Evolutionary conservation across 2,329 filamentous ascomycete species (phyloP), one percentile per base, ranked within the genome.

Genomic region (Chaetomiaceae sp.): DNA sequence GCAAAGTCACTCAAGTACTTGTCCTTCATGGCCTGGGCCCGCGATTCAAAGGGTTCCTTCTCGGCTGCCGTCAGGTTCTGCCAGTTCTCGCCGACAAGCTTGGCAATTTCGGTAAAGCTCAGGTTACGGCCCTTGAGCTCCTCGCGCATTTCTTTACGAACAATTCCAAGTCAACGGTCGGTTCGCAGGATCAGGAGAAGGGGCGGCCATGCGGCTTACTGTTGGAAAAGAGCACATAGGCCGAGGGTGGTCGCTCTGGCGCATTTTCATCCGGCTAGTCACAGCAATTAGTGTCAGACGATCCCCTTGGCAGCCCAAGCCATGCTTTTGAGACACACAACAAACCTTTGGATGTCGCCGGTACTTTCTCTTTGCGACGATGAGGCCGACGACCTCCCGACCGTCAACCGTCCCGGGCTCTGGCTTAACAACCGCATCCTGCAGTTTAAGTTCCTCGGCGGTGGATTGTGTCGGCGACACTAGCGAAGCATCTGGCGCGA

Each of bases 181-280:
- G 6, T 2, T 31, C 6, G 14, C 14, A 20, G 17, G n/a, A 29
- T 5, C 20, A 15, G 22, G n/a, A 31, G 19, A 29, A 23, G 5
- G 27, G 7, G 12, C 25, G 37, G 25, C 23, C 14, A 14, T 27
- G 23, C 12, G 22, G 76, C 85, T 73, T 69, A 89, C 86, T 88
- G 63, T 92, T 92, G 0, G 89, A 91, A 65, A 94, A 94, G 15
- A 92, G 80, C 12, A 92, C 89, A 70, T 92, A 92, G 46, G 88
- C 89, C 4, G 88, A 92, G 0, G 88, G 87, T 1, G 89, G 87
- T 22, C 88, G 78, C 64, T 91, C 88, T 1, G 89, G 89, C 0
- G 88, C 88, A 71, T 89, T 83, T 54, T 90, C 85, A 61, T 94
- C 89, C 3, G 87, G 77, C 82, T 89, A 64, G 25, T 17, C 25